Base-by-base conservation (phyloP, 2,329 filamentous ascomycete genomes). In the Aureobasidium sp. region DNA sequence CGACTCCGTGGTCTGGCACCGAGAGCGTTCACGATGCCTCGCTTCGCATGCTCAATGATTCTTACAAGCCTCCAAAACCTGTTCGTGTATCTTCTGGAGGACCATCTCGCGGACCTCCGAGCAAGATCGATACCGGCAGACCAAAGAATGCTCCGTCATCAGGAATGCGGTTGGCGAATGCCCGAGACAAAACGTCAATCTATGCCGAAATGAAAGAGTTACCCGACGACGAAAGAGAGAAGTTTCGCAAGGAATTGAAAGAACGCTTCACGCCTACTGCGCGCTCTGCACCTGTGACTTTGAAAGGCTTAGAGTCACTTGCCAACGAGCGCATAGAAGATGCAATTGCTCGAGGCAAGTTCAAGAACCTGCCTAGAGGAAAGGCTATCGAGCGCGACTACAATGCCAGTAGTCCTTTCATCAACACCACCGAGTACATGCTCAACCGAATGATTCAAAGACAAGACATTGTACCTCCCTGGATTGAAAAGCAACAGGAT, bases 401-500 rank as follows among this genome's bases (percentile, higher is more conserved):
- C 55, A 86, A 90, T 66, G 89, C 90, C 1, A 88, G 87, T 67
- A 95, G 88, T 67, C 91, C 94, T 0, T 97, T 96, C 69, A 85
- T 97, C 62, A 91, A 97, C 70, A 97, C 93, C 0, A 97, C 94
- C 0, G 93, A 97, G 74, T 97, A 97, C 72, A 90, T 97, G 68
- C 88, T 97, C 88, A 97, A 99, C 76, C 94, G 95, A 76, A 97
- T 97, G 78, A 97, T 99, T 65, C 90, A 97, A 76, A 88, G 89
- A 63, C 94, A 99, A 74, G 92, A 96, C 25, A 90, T 97, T 63
- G 90, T 96, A 0, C 94, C 94, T 0, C 93, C 93, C 0, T 99
- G 94, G 94, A 97, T 99, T 63, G 94, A 99, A 75, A 97, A 97
- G 76, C 94, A 99, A 73, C 93, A 97, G 71, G 91, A 97, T 69